These are phyloP conservation scores for Leishmania lainsoni DNA, from an alignment of 208 protist species.

Conservation along the genomic window DNA sequence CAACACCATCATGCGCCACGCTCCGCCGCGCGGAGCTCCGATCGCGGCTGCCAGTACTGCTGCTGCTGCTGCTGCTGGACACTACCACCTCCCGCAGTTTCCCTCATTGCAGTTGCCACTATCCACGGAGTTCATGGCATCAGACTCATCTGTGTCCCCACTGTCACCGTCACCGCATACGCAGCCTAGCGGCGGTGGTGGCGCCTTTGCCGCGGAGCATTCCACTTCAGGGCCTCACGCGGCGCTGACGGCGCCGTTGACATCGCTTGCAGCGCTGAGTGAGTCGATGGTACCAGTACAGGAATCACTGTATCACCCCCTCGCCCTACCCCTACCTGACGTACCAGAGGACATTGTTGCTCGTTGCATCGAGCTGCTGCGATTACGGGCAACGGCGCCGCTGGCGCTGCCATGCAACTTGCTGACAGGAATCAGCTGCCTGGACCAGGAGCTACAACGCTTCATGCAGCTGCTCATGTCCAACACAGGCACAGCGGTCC, in stretches of 20 bases:
- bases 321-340: constrained; percentile 20
- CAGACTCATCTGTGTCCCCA: not conserved
- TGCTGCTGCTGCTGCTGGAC: not conserved
- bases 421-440: constrained; percentile 33
- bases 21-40: constrained; percentile 2
- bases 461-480: constrained; percentile 32
- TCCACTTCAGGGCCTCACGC: not conserved
- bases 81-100: not conserved
- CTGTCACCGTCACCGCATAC: not conserved
- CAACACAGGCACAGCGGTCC: constrained; percentile 10
- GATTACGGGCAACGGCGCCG: constrained; percentile 25
- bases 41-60: not conserved
- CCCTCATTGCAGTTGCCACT: constrained; percentile 4
- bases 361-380: constrained; percentile 28
- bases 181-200: not conserved
- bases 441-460: constrained; percentile 37
- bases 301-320: constrained; percentile 17
- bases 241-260: not conserved
- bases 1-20: constrained; percentile 11
- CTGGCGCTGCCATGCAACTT: constrained; percentile 31
- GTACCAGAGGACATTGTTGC: constrained; percentile 24
- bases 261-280: constrained; percentile 16
- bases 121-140: not conserved
- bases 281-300: constrained; percentile 27
- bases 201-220: not conserved